A percentile compares a stretch with the other conserved stretches of the same genome.
Evolutionary conservation across 441 rosid genomes (phyloP).

Genomic region (Lepidium campestre): DNA sequence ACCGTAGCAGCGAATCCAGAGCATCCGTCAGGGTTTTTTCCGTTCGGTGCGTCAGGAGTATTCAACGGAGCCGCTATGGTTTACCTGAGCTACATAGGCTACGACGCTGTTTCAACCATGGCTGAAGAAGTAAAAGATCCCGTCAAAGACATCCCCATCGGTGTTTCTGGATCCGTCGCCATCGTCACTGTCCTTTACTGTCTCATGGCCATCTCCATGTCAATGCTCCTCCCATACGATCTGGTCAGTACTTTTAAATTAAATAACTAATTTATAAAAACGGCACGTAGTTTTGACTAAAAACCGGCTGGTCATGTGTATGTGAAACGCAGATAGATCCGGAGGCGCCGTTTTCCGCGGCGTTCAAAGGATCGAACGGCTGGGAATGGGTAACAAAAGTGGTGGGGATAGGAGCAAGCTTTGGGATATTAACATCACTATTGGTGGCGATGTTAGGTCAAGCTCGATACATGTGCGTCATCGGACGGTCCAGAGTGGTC

Average conservation of each 20-base stretch:
- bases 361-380: slow-evolving; percentile 56
- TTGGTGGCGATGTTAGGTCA: slow-evolving; percentile 97
- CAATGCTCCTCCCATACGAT: slow-evolving; percentile 87
- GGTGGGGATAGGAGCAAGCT: slow-evolving; percentile 89
- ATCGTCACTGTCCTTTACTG: slow-evolving; percentile 79
- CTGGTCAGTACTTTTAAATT: slow-evolving; percentile 35
- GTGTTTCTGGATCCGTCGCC: slow-evolving; percentile 78
- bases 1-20: slow-evolving; percentile 40
- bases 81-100: slow-evolving; percentile 81
- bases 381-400: slow-evolving; percentile 78
- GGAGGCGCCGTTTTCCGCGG: slow-evolving; percentile 84
- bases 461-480: slow-evolving; percentile 96
- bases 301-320: slow-evolving; percentile 17
- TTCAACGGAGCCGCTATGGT: slow-evolving; percentile 83
- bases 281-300: slow-evolving; percentile 1
- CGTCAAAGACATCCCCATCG: slow-evolving; percentile 76
- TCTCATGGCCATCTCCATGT: slow-evolving; percentile 92
- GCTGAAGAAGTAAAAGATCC: slow-evolving; percentile 86
- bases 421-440: slow-evolving; percentile 86
- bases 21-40: slow-evolving; percentile 64
- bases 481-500: slow-evolving; percentile 89
- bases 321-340: slow-evolving; percentile 50
- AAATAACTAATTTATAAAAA: neutral
- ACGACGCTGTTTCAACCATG: slow-evolving; percentile 97
- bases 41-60: slow-evolving; percentile 66